Percentiles rank a stretch among this genome's conserved stretches.
Evolutionary conservation across 768 basidiomycete genomes (phyloP).

Genomic region (Suillus discolor): DNA sequence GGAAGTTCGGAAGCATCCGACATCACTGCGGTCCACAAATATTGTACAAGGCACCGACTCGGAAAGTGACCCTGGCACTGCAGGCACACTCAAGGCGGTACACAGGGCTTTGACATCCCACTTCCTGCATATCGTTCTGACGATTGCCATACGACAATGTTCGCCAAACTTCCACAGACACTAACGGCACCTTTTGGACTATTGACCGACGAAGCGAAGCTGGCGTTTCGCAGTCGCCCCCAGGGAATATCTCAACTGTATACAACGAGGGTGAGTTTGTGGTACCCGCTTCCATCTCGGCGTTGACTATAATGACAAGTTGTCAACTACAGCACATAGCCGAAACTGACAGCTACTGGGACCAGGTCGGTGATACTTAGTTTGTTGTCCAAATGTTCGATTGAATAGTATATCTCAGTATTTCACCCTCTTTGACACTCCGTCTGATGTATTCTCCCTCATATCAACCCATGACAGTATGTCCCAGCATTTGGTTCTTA

Average conservation of each 20-base stretch:
- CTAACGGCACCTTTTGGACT: slow-evolving; percentile 77
- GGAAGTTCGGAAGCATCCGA: slow-evolving; percentile 2
- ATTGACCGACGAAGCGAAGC: slow-evolving; percentile 84
- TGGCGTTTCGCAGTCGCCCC: slow-evolving; percentile 84
- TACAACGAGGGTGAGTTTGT: slow-evolving; percentile 62
- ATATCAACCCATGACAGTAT: slow-evolving; percentile 84
- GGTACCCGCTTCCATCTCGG: neutral
- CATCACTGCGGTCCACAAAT: neutral
- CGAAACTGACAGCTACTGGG: slow-evolving; percentile 82
- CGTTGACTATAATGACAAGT: slow-evolving; percentile 9
- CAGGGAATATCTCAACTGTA: slow-evolving; percentile 78
- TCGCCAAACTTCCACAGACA: slow-evolving; percentile 71
- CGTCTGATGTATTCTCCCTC: slow-evolving; percentile 89
- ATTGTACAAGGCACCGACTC: neutral
- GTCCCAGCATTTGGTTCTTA: slow-evolving; percentile 29
- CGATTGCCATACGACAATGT: slow-evolving; percentile 42
- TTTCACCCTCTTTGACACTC: slow-evolving; percentile 82
- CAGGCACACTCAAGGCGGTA: neutral
- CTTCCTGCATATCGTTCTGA: neutral
- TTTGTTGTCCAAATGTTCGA: neutral
- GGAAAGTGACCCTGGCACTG: neutral
- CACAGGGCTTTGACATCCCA: neutral
- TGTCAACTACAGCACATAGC: slow-evolving; percentile 61
- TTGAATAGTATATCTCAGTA: slow-evolving; percentile 50
- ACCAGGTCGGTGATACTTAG: slow-evolving; percentile 60